Evolutionary conservation across 768 basidiomycete genomes (phyloP), one percentile per base, ranked within the genome.

Genomic region (Boletus sensibilis): DNA sequence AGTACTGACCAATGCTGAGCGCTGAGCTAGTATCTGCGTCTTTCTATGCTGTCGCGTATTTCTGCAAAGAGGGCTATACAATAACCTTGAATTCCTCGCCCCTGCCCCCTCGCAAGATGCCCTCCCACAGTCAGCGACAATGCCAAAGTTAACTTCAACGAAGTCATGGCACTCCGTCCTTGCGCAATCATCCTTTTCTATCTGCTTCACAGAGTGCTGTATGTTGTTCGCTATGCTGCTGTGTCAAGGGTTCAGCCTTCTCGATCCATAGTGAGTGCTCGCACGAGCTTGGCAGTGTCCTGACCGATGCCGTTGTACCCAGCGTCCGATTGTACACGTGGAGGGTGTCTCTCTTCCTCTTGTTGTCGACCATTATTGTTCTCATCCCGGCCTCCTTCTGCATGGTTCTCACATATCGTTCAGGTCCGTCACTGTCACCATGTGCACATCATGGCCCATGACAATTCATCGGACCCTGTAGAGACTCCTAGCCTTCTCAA

Each of bases 131-230:
- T 56, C 63, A 48, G 61, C 41, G 58, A 61, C 63, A 37, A 53
- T 60, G 50, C 53, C 60, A 18, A 71, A 58, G 35, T 46, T 47
- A 43, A 60, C 21, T 57, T 61, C 57, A 56, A 58, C 56, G 41
- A 64, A 65, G 16, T 63, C 75, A 33, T 70, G 81, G 42, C 87
- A 90, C 60, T 82, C 85, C 0, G 67, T 69, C 4, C 64, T 90
- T 1, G 78, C 90, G 0, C 74, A 85, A 41, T 75, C 73, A 1
- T 68, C 85, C 8, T 92, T 94, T 62, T 80, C 88, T 0, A 71
- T 83, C 33, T 86, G 85, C 62, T 90, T 92, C 68, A 80, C 87
- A 1, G 92, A 92, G 71, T 83, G 85, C 50, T 86, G 85, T 58
- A 80, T 82, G 63, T 73, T 93, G 56, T 92, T 92, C 63, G 59